Evolutionary conservation across 495 filamentous ascomycete species (phyloP).

Genomic region (Clavariopsis aquatica): DNA sequence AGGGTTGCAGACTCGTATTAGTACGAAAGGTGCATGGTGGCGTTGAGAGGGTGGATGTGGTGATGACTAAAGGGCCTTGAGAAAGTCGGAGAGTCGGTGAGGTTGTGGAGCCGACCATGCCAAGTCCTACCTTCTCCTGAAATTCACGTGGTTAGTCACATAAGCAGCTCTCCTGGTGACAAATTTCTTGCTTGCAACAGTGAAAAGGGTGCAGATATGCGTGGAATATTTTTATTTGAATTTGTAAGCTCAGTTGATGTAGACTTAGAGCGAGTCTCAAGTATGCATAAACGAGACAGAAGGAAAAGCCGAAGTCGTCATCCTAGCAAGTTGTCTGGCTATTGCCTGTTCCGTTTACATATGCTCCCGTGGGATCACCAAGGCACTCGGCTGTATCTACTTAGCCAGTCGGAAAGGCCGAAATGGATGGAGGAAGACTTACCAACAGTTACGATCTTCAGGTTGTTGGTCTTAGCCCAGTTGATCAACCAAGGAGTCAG

Average conservation of each 20-base stretch:
- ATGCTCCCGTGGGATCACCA: slow-evolving; percentile 50
- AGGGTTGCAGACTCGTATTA: neutral
- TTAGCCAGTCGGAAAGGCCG: slow-evolving; percentile 35
- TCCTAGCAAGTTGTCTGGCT: slow-evolving; percentile 18
- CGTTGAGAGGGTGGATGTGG: neutral
- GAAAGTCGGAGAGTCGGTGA: slow-evolving; percentile 24
- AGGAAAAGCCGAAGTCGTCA: no score
- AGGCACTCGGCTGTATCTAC: slow-evolving; percentile 50
- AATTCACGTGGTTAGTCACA: slow-evolving; percentile 3
- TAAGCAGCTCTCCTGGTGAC: slow-evolving; percentile 1
- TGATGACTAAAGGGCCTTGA: neutral
- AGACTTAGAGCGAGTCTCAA: neutral
- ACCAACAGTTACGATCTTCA: slow-evolving; percentile 55
- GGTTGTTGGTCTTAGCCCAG: slow-evolving; percentile 55
- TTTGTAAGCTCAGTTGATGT: slow-evolving; percentile 3
- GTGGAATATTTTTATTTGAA: neutral
- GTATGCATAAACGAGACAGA: slow-evolving; percentile 10
- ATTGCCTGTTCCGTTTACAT: slow-evolving; percentile 35
- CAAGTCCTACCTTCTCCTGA: slow-evolving; percentile 5
- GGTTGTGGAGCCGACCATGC: slow-evolving; percentile 12
- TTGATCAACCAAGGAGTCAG: slow-evolving; percentile 56
- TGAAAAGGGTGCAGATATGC: neutral
- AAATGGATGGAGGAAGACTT: neutral
- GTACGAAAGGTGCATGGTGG: neutral
- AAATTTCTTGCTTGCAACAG: neutral